Evolutionary conservation across 2,329 filamentous ascomycete genomes (phyloP).

Genomic region (Talaromyces pinophilus): DNA sequence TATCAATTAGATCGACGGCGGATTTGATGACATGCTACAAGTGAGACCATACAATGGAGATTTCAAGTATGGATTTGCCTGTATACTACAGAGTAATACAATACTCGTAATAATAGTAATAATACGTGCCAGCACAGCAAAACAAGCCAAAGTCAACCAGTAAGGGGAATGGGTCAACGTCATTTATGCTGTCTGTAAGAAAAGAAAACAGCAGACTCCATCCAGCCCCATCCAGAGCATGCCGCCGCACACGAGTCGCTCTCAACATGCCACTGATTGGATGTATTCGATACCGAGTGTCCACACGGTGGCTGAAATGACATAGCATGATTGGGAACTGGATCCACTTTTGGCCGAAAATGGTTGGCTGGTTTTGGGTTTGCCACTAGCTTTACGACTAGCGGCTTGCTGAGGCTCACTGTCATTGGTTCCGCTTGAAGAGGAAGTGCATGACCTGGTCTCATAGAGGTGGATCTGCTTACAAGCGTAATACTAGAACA

Average conservation of each 20-base stretch:
- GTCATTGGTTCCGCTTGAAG: background rate
- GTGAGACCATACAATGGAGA: background rate
- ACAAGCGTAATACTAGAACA: slow-evolving; percentile 12
- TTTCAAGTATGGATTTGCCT: background rate
- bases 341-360: background rate
- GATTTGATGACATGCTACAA: background rate
- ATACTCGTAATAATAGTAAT: slow-evolving; percentile 1
- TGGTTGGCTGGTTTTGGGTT: slow-evolving; percentile 13
- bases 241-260: slow-evolving; percentile 11
- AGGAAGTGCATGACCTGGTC: slow-evolving; percentile 13
- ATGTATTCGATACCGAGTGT: background rate
- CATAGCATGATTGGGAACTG: slow-evolving; percentile 4
- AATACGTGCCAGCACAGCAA: slow-evolving; percentile 8
- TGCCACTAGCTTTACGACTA: slow-evolving; percentile 20
- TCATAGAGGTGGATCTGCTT: background rate
- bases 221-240: slow-evolving; percentile 27
- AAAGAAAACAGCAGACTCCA: slow-evolving; percentile 26
- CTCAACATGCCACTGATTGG: slow-evolving; percentile 9
- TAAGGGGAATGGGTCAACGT: slow-evolving; percentile 19
- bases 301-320: slow-evolving; percentile 19
- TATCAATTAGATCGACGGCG: background rate
- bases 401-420: background rate
- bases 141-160: background rate
- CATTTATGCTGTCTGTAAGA: slow-evolving; percentile 21
- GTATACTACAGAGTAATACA: background rate